A percentile compares a stretch with the other conserved stretches of the same genome.
Conservation (phyloP, 1,284 basidiomycete genomes). For the Acaromyces ingoldii region DNA sequence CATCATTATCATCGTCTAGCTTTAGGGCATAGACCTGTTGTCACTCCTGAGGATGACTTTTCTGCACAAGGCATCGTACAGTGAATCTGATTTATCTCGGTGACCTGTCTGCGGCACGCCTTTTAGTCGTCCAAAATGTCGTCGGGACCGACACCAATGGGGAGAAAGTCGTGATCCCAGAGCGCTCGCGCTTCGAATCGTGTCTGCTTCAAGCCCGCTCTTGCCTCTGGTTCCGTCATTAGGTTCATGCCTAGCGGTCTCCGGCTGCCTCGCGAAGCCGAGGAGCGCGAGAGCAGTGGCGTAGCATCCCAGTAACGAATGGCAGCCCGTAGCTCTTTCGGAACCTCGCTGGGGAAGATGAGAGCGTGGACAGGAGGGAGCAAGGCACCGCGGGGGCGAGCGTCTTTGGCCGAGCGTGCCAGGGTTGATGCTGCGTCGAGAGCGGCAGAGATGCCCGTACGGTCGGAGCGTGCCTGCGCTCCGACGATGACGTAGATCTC, state of each 20-base stretch:
- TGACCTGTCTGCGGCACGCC: too few relatives aligned
- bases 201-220: constrained; percentile 15
- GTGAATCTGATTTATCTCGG: not conserved
- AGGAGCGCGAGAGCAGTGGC: constrained; percentile 15
- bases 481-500: constrained; percentile 41
- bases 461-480: constrained; percentile 24
- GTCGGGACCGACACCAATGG: constrained; percentile 22
- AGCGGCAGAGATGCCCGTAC: constrained; percentile 15
- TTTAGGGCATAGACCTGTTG: too few relatives aligned
- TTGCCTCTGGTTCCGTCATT: constrained; percentile 11
- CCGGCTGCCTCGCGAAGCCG: too few relatives aligned
- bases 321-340: constrained; percentile 24
- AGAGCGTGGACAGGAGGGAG: constrained; percentile 36
- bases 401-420: not conserved
- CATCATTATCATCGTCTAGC: too few relatives aligned
- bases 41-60: too few relatives aligned
- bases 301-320: constrained; percentile 29
- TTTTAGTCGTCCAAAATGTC: too few relatives aligned
- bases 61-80: not conserved
- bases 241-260: constrained; percentile 20
- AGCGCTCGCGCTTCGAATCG: constrained; percentile 17
- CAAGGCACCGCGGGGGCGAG: not conserved
- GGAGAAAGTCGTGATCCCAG: constrained; percentile 18
- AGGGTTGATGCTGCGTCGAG: constrained; percentile 25
- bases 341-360: constrained; percentile 28